phyloP scores from a whole-genome alignment of 1,139 yeast species.

The Suhomyces yuchorum region DNA sequence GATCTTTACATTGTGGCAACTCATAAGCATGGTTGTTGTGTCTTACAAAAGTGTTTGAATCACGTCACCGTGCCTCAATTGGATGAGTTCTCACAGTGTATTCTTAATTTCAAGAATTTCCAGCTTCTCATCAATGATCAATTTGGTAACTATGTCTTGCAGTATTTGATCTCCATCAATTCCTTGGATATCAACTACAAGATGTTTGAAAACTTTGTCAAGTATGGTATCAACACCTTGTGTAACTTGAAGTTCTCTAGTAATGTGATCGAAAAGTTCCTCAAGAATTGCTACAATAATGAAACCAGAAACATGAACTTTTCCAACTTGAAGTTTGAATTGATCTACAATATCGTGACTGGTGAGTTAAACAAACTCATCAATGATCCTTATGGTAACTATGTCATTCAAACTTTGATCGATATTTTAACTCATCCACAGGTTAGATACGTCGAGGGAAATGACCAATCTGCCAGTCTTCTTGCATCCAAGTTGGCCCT shows the following conservation, averaged over 20 bases:
- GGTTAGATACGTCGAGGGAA: conserved; percentile 20
- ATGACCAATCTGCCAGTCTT: conserved; percentile 14
- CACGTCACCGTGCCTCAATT: conserved; percentile 46
- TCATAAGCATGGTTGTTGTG: conserved; percentile 54
- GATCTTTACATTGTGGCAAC: conserved; percentile 47
- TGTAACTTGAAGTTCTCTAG: conserved; percentile 50
- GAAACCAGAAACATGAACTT: conserved; percentile 29
- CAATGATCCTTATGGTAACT: conserved; percentile 32
- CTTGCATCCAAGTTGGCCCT: conserved; percentile 21
- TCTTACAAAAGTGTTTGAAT: conserved; percentile 48
- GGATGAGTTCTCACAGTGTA: conserved; percentile 37
- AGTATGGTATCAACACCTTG: conserved; percentile 38
- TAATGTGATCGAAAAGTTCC: conserved; percentile 49
- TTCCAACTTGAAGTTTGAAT: conserved; percentile 39
- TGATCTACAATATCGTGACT: conserved; percentile 37
- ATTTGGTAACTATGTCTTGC: conserved; percentile 52
- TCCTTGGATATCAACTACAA: conserved; percentile 39
- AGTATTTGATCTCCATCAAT: conserved; percentile 46
- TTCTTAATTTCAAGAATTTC: conserved; percentile 39
- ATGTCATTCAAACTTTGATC: conserved; percentile 35
- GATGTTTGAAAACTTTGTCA: conserved; percentile 38
- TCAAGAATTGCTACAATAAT: conserved; percentile 45
- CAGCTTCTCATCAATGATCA: conserved; percentile 43
- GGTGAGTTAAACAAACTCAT: conserved; percentile 50
- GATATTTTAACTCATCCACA: conserved; percentile 42